A percentile compares a stretch with the other conserved stretches of the same genome.
Evolutionary conservation across 495 filamentous ascomycete genomes (phyloP).

Genomic region (Pyrenopolyporus hunteri): DNA sequence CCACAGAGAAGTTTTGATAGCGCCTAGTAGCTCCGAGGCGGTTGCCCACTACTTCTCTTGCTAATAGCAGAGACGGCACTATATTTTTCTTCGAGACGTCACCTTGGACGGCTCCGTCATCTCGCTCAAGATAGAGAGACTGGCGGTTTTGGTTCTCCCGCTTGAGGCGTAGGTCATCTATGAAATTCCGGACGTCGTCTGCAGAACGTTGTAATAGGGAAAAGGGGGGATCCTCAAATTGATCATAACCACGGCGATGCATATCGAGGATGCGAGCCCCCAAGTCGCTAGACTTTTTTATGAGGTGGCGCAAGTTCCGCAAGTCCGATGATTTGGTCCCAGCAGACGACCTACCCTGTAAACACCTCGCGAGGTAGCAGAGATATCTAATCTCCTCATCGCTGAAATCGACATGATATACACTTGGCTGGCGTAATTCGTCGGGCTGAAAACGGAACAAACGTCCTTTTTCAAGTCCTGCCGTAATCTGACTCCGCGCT

Average conservation of each 20-base stretch:
- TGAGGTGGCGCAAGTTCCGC: slow-evolving; percentile 29
- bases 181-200: slow-evolving; percentile 44
- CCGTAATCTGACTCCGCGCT: slow-evolving; percentile 33
- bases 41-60: slow-evolving; percentile 48
- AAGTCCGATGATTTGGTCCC: slow-evolving; percentile 5
- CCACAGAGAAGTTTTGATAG: slow-evolving; percentile 46
- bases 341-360: slow-evolving; percentile 12
- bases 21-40: slow-evolving; percentile 41
- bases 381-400: slow-evolving; percentile 55
- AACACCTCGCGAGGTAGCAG: slow-evolving; percentile 24
- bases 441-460: slow-evolving; percentile 14
- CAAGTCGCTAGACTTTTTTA: slow-evolving; percentile 27
- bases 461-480: slow-evolving; percentile 14
- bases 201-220: slow-evolving; percentile 29
- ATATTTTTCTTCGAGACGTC: slow-evolving; percentile 38
- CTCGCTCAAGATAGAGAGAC: slow-evolving; percentile 39
- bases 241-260: slow-evolving; percentile 23
- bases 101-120: slow-evolving; percentile 35
- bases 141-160: slow-evolving; percentile 18
- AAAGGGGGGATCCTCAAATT: slow-evolving; percentile 22
- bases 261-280: slow-evolving; percentile 18
- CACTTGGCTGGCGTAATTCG: slow-evolving; percentile 13
- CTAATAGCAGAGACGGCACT: slow-evolving; percentile 45
- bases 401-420: slow-evolving; percentile 55
- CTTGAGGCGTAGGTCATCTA: slow-evolving; percentile 40